A percentile compares a stretch with the other conserved stretches of the same genome.
Conservation (phyloP, 306 rosid genomes). For the Argentina anserina region DNA sequence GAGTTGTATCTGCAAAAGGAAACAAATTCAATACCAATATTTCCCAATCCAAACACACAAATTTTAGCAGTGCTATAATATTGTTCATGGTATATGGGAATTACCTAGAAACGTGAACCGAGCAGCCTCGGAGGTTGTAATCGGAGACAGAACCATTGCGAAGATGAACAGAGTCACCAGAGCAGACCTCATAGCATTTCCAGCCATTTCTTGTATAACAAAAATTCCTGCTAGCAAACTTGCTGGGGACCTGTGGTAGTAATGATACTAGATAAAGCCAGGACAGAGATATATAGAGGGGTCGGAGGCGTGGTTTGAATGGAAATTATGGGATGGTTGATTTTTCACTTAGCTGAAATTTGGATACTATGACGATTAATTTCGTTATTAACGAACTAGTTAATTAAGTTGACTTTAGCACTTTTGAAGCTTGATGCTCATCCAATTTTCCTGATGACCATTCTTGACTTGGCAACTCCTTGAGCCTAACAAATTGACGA, state of each 20-base stretch:
- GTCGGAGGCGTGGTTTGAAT: background rate
- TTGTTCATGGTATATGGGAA: background rate
- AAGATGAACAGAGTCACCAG: constrained; percentile 33
- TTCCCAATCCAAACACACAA: background rate
- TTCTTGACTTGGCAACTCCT: background rate
- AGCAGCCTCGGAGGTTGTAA: constrained; percentile 25
- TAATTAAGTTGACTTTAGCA: background rate
- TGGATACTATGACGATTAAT: background rate
- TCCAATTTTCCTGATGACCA: background rate
- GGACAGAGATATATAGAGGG: background rate
- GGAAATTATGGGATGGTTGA: background rate
- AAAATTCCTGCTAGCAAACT: background rate
- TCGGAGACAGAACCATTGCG: constrained; percentile 32
- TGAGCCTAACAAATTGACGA: background rate
- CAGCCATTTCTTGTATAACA: constrained; percentile 19
- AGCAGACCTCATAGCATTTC: constrained; percentile 18
- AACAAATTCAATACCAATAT: background rate
- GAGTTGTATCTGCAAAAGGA: constrained; percentile 19
- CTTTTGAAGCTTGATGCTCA: background rate
- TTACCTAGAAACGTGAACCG: constrained; percentile 19
- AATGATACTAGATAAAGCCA: background rate
- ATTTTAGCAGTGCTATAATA: background rate
- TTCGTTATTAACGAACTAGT: background rate
- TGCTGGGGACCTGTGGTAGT: background rate
- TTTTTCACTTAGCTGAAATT: background rate